Conservation (phyloP, 2,329 filamentous ascomycete species). For the Ceratocystis huliohia region DNA sequence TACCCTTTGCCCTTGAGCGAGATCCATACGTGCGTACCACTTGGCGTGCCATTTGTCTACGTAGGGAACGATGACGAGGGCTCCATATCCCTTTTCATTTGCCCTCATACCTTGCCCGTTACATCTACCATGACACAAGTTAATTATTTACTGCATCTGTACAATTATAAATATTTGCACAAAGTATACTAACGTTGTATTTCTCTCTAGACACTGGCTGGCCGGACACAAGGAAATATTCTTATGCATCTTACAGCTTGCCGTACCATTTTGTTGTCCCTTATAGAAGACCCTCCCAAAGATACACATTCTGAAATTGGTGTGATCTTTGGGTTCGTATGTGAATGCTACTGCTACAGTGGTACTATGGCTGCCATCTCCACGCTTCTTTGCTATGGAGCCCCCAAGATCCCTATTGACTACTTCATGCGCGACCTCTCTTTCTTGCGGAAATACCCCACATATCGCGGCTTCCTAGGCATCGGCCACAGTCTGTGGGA, state of each 20-base stretch:
- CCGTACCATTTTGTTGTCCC: slow-evolving; percentile 11
- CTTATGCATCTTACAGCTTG: slow-evolving; percentile 19
- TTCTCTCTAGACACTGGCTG: slow-evolving; percentile 15
- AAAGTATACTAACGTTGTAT: not conserved
- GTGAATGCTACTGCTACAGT: slow-evolving; percentile 17
- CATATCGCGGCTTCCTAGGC: slow-evolving; percentile 15
- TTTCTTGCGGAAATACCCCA: slow-evolving; percentile 11
- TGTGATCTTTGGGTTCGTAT: slow-evolving; percentile 19
- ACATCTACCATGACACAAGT: no score
- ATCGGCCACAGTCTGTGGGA: slow-evolving; percentile 17
- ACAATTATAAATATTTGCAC: not conserved
- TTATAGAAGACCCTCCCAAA: slow-evolving; percentile 1
- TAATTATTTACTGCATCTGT: no score
- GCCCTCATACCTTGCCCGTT: no score
- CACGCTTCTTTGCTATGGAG: slow-evolving; percentile 9
- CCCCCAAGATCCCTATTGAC: slow-evolving; percentile 14
- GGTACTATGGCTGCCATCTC: slow-evolving; percentile 12
- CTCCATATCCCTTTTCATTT: not conserved
- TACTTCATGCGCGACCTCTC: slow-evolving; percentile 17
- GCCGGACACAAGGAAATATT: slow-evolving; percentile 14
- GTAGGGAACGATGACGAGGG: not conserved
- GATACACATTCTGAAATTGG: slow-evolving; percentile 4
- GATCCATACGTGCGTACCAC: not conserved
- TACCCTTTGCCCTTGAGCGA: not conserved
- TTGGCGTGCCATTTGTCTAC: not conserved